Percentiles rank a stretch among this genome's conserved stretches.
These are phyloP conservation scores for Rhodamnia argentea DNA, from an alignment of 345 rosid genomes.

Conservation along the genomic window DNA sequence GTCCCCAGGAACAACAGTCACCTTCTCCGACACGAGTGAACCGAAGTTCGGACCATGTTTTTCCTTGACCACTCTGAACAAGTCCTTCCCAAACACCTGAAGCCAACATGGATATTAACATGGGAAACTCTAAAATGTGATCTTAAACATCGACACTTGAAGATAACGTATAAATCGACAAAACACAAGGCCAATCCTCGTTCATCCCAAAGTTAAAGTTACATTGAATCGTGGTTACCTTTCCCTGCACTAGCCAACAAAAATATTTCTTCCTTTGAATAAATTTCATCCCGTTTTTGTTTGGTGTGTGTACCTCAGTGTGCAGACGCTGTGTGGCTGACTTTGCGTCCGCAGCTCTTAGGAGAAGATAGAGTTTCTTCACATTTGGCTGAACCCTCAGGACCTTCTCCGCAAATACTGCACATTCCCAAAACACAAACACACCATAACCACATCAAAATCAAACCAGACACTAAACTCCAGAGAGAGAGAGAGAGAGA, in stretches of 20 bases:
- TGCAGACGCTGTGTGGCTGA: slow-evolving; percentile 16
- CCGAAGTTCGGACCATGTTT: slow-evolving; percentile 22
- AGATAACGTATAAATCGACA: not conserved
- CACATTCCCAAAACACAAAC: not conserved
- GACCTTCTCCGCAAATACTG: slow-evolving; percentile 25
- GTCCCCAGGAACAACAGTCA: slow-evolving; percentile 39
- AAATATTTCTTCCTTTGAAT: not conserved
- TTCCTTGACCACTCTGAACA: slow-evolving; percentile 41
- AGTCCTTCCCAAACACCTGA: slow-evolving; percentile 42
- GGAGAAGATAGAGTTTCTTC: slow-evolving; percentile 22
- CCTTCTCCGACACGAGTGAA: slow-evolving; percentile 35
- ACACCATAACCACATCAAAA: not conserved
- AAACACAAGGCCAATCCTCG: not conserved
- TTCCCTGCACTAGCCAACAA: not conserved
- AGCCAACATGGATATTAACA: not conserved
- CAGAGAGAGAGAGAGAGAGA: not conserved
- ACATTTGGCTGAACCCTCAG: slow-evolving; percentile 26
- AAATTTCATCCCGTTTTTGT: not conserved
- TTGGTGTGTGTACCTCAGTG: slow-evolving; percentile 8
- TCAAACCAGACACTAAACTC: not conserved
- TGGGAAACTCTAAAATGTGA: not conserved
- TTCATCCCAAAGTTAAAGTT: not conserved
- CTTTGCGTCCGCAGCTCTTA: slow-evolving; percentile 24
- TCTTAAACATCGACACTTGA: not conserved
- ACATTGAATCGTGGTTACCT: not conserved